Conservation (phyloP, 164 flowering plant genomes). For the Vitis amurensis region DNA sequence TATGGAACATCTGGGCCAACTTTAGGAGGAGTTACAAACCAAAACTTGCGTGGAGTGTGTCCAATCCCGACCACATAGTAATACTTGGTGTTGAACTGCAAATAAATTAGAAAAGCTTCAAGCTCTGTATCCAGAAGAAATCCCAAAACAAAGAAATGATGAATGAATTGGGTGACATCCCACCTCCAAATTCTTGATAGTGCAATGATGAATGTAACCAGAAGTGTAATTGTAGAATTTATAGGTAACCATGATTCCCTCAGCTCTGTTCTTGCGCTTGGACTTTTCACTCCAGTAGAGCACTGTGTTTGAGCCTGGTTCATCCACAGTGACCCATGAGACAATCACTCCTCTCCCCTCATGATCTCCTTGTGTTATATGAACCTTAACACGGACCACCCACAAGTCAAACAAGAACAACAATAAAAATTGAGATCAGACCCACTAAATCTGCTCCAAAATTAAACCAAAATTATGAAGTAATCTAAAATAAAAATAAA, state of each 20-base stretch:
- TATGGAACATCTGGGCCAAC: too few relatives aligned
- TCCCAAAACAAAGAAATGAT: too few relatives aligned
- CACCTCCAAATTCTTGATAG: constrained; percentile 59
- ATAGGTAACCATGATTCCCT: constrained; percentile 39
- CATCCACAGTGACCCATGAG: constrained; percentile 73
- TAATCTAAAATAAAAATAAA: background rate
- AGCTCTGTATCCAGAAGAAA: too few relatives aligned
- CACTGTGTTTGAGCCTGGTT: constrained; percentile 52
- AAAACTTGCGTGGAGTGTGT: constrained; percentile 19
- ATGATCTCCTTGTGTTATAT: constrained; percentile 83
- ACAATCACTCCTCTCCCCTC: constrained; percentile 67
- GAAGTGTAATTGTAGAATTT: constrained; percentile 68
- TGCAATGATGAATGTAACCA: constrained; percentile 78
- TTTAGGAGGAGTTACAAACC: too few relatives aligned
- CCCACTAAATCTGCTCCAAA: background rate
- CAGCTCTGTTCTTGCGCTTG: constrained; percentile 26
- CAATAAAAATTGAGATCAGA: background rate
- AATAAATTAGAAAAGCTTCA: too few relatives aligned
- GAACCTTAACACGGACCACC: constrained; percentile 43
- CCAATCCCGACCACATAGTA: background rate
- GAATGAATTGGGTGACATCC: background rate
- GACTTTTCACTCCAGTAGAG: constrained; percentile 46
- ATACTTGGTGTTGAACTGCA: too few relatives aligned
- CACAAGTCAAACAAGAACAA: background rate
- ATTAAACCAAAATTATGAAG: too few relatives aligned